A percentile compares a stretch with the other conserved stretches of the same genome.
These are phyloP conservation scores for Penicillium expansum DNA, from an alignment of 2,329 filamentous ascomycete species.

Conservation along the genomic window DNA sequence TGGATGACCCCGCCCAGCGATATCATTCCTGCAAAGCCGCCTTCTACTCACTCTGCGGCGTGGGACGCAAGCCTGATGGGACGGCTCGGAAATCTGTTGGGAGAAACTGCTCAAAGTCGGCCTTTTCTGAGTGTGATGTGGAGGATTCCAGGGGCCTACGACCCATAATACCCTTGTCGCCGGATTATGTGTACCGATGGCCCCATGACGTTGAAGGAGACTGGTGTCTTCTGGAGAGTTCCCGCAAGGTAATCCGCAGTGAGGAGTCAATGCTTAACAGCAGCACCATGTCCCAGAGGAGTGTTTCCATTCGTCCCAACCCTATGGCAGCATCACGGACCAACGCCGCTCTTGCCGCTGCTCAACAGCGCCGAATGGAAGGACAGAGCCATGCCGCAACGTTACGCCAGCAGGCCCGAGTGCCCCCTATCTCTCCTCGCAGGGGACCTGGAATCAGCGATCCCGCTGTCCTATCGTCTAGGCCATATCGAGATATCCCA, in stretches of 20 bases:
- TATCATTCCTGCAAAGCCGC: slow-evolving; percentile 42
- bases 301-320: slow-evolving; percentile 27
- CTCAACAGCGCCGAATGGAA: slow-evolving; percentile 41
- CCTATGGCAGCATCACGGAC: slow-evolving; percentile 34
- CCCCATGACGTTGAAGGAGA: slow-evolving; percentile 42
- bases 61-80: slow-evolving; percentile 44
- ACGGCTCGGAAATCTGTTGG: slow-evolving; percentile 43
- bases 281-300: slow-evolving; percentile 30
- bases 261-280: slow-evolving; percentile 29
- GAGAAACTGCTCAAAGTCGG: slow-evolving; percentile 46
- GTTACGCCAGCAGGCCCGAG: slow-evolving; percentile 46
- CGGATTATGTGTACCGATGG: slow-evolving; percentile 47
- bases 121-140: slow-evolving; percentile 46
- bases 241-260: slow-evolving; percentile 16
- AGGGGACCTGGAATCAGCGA: slow-evolving; percentile 28
- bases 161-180: slow-evolving; percentile 46
- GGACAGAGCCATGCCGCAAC: slow-evolving; percentile 48
- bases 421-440: slow-evolving; percentile 31
- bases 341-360: slow-evolving; percentile 41
- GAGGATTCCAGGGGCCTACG: slow-evolving; percentile 48
- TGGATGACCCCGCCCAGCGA: slow-evolving; percentile 37
- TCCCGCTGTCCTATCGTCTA: slow-evolving; percentile 14
- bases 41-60: slow-evolving; percentile 47
- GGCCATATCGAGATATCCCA: slow-evolving; percentile 18
- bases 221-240: slow-evolving; percentile 36